A percentile compares a stretch with the other conserved stretches of the same genome.
Conservation (phyloP, 306 rosid species). For the Styphnolobium japonicum region DNA sequence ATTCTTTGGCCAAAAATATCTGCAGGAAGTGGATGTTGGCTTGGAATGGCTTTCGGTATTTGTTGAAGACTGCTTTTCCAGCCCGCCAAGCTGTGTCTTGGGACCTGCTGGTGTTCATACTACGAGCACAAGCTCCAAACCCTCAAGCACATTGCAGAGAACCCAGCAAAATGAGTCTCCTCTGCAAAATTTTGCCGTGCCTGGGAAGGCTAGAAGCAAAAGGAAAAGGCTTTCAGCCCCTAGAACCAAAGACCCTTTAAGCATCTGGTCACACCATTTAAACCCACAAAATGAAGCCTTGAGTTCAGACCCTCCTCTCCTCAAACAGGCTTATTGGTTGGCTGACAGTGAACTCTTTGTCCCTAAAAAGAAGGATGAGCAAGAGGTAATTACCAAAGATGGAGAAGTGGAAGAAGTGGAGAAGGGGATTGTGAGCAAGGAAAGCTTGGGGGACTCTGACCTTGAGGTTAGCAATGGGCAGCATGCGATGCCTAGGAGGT, state of each 20-base stretch:
- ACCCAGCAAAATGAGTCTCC: conserved; percentile 21
- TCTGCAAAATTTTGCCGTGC: conserved; percentile 42
- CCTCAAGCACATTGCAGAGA: conserved; percentile 36
- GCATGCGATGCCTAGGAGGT: conserved; percentile 46
- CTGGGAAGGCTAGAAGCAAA: conserved; percentile 77
- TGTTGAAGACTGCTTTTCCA: conserved; percentile 73
- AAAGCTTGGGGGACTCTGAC: conserved; percentile 15
- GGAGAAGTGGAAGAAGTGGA: not conserved
- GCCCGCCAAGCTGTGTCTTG: conserved; percentile 50
- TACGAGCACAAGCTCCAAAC: conserved; percentile 26
- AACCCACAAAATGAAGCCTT: conserved; percentile 40
- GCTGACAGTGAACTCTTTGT: conserved; percentile 61
- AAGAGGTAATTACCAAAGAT: not conserved
- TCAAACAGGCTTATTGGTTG: conserved; percentile 62
- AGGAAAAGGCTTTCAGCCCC: conserved; percentile 55
- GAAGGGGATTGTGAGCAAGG: conserved; percentile 23
- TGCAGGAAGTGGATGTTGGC: conserved; percentile 64
- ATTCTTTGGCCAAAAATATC: not conserved
- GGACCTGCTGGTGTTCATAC: conserved; percentile 31
- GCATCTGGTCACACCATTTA: conserved; percentile 36
- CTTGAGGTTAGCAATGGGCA: conserved; percentile 20
- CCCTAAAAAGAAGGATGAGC: conserved; percentile 33
- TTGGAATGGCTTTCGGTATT: conserved; percentile 74
- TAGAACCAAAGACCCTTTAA: conserved; percentile 37
- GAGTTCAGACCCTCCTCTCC: conserved; percentile 51